Evolutionary conservation across 73 alveolate species (phyloP).

Genomic region (Paramecium sexaurelia): DNA sequence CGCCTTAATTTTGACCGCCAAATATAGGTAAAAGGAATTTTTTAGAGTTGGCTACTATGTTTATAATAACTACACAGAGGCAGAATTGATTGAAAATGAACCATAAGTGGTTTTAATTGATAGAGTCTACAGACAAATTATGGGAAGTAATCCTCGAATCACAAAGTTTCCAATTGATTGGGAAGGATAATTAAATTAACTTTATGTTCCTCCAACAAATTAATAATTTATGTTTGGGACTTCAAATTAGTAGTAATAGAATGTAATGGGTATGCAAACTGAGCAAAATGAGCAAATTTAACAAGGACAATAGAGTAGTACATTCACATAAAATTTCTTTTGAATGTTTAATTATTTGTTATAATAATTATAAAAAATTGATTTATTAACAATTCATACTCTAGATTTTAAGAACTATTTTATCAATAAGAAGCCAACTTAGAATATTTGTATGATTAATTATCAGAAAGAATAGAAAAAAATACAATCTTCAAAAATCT

Average conservation of each 20-base stretch:
- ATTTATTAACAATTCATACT: too few relatives aligned
- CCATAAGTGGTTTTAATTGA: slow-evolving; percentile 83
- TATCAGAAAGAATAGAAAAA: too few relatives aligned
- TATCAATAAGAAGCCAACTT: too few relatives aligned
- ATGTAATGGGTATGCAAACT: not conserved
- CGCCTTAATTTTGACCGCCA: slow-evolving; percentile 93
- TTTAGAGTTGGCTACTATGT: slow-evolving; percentile 97
- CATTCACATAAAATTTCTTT: not conserved
- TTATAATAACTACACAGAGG: slow-evolving; percentile 91
- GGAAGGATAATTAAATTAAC: slow-evolving; percentile 57
- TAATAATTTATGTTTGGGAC: slow-evolving; percentile 25
- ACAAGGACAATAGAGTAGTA: not conserved
- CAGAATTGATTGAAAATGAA: slow-evolving; percentile 90
- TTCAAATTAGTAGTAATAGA: not conserved
- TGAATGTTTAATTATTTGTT: not conserved
- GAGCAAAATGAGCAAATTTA: not conserved
- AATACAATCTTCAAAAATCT: too few relatives aligned
- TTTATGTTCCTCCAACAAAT: slow-evolving; percentile 1
- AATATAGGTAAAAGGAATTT: slow-evolving; percentile 93
- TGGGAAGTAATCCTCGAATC: slow-evolving; percentile 95
- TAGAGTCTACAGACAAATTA: slow-evolving; percentile 84
- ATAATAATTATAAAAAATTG: not conserved
- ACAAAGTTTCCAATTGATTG: slow-evolving; percentile 95
- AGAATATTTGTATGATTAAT: too few relatives aligned
- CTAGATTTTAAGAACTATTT: too few relatives aligned